Conservation (phyloP, 345 rosid genomes). For the Cardamine resedifolia region DNA sequence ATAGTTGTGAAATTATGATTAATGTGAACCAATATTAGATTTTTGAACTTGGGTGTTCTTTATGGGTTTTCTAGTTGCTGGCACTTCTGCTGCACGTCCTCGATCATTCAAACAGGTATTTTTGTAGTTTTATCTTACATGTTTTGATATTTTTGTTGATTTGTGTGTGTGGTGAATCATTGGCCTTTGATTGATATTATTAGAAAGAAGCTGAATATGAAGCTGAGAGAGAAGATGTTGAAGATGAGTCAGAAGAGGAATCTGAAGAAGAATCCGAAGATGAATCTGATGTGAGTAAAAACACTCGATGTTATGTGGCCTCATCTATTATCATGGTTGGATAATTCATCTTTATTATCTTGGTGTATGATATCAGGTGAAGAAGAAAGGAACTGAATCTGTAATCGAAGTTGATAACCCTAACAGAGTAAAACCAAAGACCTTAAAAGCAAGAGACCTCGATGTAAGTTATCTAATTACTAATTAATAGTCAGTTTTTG, state of each 20-base stretch:
- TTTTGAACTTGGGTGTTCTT: background rate
- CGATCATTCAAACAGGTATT: constrained; percentile 73
- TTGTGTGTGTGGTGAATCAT: background rate
- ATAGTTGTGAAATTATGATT: background rate
- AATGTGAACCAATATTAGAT: background rate
- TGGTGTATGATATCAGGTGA: constrained; percentile 44
- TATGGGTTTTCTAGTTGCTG: constrained; percentile 64
- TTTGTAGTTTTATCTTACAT: background rate
- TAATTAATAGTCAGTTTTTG: background rate
- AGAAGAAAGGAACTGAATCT: constrained; percentile 78
- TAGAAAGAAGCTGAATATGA: constrained; percentile 60
- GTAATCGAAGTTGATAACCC: constrained; percentile 87
- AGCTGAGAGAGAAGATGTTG: constrained; percentile 39
- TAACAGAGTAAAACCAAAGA: constrained; percentile 70
- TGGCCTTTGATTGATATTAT: background rate
- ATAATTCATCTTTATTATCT: background rate
- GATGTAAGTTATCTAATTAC: constrained; percentile 69
- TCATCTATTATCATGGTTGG: background rate
- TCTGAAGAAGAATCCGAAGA: constrained; percentile 62
- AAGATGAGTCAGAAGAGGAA: constrained; percentile 52
- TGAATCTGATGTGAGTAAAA: constrained; percentile 35
- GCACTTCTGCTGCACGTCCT: constrained; percentile 77
- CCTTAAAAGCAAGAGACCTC: constrained; percentile 61
- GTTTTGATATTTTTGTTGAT: background rate
- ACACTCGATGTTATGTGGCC: background rate